Percentiles rank a stretch among this genome's conserved stretches.
These are phyloP conservation scores for Annulohypoxylon truncatum DNA, from an alignment of 2,329 filamentous ascomycete species.

Conservation along the genomic window DNA sequence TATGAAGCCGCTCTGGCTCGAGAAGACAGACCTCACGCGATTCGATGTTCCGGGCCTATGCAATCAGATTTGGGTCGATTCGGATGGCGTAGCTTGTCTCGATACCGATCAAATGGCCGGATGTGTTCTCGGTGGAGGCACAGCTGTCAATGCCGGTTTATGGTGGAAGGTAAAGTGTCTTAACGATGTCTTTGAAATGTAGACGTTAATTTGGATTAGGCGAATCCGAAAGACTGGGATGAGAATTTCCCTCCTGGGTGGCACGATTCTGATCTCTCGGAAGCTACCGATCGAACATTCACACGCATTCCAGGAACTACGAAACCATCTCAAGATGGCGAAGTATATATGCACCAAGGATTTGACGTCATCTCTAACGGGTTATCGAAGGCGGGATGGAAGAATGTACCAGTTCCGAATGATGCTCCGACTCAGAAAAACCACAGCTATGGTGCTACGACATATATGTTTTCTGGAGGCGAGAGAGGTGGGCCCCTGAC, in stretches of 20 bases:
- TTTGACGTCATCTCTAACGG: constrained; percentile 71
- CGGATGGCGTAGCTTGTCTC: constrained; percentile 71
- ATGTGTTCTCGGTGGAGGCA: constrained; percentile 76
- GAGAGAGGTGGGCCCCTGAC: constrained; percentile 75
- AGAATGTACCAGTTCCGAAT: constrained; percentile 68
- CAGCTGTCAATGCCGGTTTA: constrained; percentile 74
- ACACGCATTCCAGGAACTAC: constrained; percentile 75
- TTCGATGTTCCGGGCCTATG: constrained; percentile 79
- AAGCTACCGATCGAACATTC: constrained; percentile 71
- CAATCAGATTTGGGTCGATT: constrained; percentile 76
- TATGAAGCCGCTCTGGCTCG: constrained; percentile 65
- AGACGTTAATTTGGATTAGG: constrained; percentile 49
- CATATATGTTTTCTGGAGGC: constrained; percentile 74
- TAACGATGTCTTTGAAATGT: not conserved
- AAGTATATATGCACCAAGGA: constrained; percentile 73
- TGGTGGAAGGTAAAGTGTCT: constrained; percentile 67
- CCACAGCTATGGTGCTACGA: constrained; percentile 70
- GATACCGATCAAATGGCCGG: constrained; percentile 81
- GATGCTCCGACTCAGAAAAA: constrained; percentile 71
- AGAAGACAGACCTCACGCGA: constrained; percentile 71
- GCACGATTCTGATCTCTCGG: constrained; percentile 71
- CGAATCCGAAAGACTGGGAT: constrained; percentile 76
- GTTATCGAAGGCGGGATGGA: constrained; percentile 71
- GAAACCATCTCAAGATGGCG: constrained; percentile 72
- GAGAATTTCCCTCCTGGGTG: constrained; percentile 78